Percentiles rank a stretch among this genome's conserved stretches.
Conservation (phyloP, 202 grass and related monocot genomes). For the Panicum hallii region DNA sequence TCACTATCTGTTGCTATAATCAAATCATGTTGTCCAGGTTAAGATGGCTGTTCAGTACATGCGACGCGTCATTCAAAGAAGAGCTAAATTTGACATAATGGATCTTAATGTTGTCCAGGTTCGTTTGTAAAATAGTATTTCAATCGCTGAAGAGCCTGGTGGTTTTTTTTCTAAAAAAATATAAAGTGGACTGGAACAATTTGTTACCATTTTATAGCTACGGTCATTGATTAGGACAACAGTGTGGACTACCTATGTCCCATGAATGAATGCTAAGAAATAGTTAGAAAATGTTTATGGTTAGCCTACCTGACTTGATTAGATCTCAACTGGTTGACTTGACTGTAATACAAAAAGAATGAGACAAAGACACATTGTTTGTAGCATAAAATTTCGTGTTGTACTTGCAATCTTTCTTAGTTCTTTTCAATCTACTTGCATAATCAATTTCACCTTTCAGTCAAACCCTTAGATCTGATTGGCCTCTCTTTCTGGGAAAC, state of each 20-base stretch:
- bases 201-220: slow-evolving; percentile 30
- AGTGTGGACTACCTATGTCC: not conserved
- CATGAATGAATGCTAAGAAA: slow-evolving; percentile 27
- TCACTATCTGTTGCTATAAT: slow-evolving; percentile 13
- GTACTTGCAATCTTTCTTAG: slow-evolving; percentile 1
- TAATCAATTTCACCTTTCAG: slow-evolving; percentile 34
- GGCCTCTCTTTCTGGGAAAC: slow-evolving; percentile 11
- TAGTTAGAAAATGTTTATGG: slow-evolving; percentile 1
- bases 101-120: slow-evolving; percentile 97
- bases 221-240: not conserved
- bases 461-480: not conserved
- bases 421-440: slow-evolving; percentile 8
- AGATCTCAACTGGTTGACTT: not conserved
- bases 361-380: not conserved
- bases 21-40: slow-evolving; percentile 67
- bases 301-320: not conserved
- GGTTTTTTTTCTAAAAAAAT: not conserved
- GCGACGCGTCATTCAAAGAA: slow-evolving; percentile 93
- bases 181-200: slow-evolving; percentile 8
- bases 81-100: slow-evolving; percentile 99
- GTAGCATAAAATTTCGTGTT: not conserved
- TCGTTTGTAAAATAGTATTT: slow-evolving; percentile 43
- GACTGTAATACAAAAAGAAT: slow-evolving; percentile 17
- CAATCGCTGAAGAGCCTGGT: slow-evolving; percentile 7
- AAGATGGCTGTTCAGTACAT: slow-evolving; percentile 97